A percentile compares a stretch with the other conserved stretches of the same genome.
Evolutionary conservation across 371 early-diverging fungal species (phyloP).

Genomic region (Capillidium heterosporum): DNA sequence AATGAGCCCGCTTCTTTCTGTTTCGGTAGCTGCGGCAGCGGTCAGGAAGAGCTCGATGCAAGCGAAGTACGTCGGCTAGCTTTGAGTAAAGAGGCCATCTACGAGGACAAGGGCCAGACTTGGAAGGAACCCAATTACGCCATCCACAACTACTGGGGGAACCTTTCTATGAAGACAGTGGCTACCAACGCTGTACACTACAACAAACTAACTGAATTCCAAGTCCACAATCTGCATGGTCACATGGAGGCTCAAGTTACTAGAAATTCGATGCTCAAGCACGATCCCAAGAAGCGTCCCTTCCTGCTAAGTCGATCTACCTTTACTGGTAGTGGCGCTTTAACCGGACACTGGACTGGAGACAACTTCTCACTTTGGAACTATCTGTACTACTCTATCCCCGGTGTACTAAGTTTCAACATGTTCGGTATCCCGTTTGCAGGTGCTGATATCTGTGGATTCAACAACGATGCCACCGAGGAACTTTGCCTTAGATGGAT

Average conservation of each 20-base stretch:
- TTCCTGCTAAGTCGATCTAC: slow-evolving; percentile 54
- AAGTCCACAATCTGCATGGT: slow-evolving; percentile 46
- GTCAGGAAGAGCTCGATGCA: background rate
- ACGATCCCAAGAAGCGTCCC: slow-evolving; percentile 28
- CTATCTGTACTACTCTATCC: slow-evolving; percentile 24
- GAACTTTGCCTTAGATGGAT: slow-evolving; percentile 47
- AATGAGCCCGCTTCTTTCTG: slow-evolving; percentile 48
- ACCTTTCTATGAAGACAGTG: slow-evolving; percentile 28
- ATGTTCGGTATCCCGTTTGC: slow-evolving; percentile 42
- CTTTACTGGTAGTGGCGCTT: slow-evolving; percentile 42
- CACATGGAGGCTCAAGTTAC: slow-evolving; percentile 31
- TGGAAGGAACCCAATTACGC: slow-evolving; percentile 20
- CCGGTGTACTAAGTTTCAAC: slow-evolving; percentile 37
- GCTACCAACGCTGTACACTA: slow-evolving; percentile 31
- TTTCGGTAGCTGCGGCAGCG: slow-evolving; percentile 22
- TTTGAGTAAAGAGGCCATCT: no score
- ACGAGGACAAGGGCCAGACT: no score
- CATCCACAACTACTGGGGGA: slow-evolving; percentile 24
- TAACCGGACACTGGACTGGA: slow-evolving; percentile 48
- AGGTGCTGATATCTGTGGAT: slow-evolving; percentile 54
- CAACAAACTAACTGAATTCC: slow-evolving; percentile 28
- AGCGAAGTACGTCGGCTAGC: no score
- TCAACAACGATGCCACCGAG: slow-evolving; percentile 28
- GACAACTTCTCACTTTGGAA: slow-evolving; percentile 38
- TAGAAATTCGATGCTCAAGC: slow-evolving; percentile 14